Conservation (phyloP, 2,329 filamentous ascomycete species). For the Apiospora rasikravindrae region DNA sequence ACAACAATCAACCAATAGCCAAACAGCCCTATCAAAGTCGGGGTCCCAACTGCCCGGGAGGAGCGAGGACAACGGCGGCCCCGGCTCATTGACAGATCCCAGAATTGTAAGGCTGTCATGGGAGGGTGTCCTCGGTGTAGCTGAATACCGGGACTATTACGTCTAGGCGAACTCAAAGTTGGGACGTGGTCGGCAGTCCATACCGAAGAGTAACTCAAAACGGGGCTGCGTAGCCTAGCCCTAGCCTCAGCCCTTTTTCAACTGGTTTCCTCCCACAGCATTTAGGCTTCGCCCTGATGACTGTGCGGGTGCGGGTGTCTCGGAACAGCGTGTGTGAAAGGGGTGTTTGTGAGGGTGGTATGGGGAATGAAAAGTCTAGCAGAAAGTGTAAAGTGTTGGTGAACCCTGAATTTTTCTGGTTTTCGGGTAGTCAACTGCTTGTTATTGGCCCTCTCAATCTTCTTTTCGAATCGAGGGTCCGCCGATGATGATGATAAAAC, state of each 20-base stretch:
- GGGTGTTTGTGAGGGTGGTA: not conserved
- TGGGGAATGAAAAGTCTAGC: not conserved
- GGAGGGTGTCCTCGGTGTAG: not conserved
- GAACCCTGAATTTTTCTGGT: not conserved
- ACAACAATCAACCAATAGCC: too few species aligned
- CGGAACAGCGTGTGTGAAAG: not conserved
- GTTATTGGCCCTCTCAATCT: not conserved
- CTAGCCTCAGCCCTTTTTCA: not conserved
- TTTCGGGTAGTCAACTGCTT: not conserved
- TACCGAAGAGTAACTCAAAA: not conserved
- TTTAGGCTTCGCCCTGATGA: not conserved
- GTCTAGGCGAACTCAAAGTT: not conserved
- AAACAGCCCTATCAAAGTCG: not conserved
- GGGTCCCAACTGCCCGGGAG: not conserved
- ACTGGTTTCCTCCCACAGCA: not conserved
- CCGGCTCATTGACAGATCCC: not conserved
- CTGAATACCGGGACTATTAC: not conserved
- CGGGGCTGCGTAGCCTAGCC: not conserved
- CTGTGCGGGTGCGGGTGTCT: not conserved
- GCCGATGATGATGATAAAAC: not conserved
- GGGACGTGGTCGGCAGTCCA: not conserved
- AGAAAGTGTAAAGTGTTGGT: not conserved
- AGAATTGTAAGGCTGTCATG: not conserved
- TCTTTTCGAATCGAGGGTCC: not conserved
- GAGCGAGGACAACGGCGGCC: not conserved